A percentile compares a stretch with the other conserved stretches of the same genome.
phyloP scores from a whole-genome alignment of 106 monocot species.

The Allium cepa region DNA sequence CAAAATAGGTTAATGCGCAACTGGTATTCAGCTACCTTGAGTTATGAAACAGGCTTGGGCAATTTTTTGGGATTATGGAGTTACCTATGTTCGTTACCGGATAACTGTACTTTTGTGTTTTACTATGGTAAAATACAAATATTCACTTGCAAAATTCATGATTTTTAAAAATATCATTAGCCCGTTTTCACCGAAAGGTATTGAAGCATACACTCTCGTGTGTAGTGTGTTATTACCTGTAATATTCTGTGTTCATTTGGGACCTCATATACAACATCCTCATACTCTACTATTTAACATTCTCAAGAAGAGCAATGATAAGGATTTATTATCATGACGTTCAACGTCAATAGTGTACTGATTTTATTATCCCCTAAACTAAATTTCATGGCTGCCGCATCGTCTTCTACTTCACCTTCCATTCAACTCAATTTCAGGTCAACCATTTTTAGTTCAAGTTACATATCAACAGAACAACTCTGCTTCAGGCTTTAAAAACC shows the following conservation, averaged over 20 bases:
- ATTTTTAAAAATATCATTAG: too few relatives aligned
- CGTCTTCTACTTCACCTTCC: background rate
- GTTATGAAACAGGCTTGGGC: too few relatives aligned
- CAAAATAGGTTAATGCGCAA: too few relatives aligned
- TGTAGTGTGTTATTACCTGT: too few relatives aligned
- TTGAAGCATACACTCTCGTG: too few relatives aligned
- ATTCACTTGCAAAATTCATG: too few relatives aligned
- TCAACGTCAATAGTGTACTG: background rate
- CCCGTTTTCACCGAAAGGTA: too few relatives aligned
- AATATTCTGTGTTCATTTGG: background rate
- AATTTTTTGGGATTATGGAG: too few relatives aligned
- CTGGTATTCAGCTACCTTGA: too few relatives aligned
- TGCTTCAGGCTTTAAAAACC: background rate
- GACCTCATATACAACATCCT: conserved; percentile 6
- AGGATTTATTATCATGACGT: background rate
- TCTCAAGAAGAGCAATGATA: background rate
- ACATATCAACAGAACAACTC: background rate
- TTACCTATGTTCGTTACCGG: too few relatives aligned
- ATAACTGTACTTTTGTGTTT: too few relatives aligned
- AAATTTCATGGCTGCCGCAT: background rate
- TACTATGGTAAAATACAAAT: too few relatives aligned
- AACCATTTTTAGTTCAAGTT: background rate
- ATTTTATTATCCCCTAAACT: background rate
- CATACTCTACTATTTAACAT: background rate
- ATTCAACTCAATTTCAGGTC: background rate